These are phyloP conservation scores for Aspergillus sp. DNA, from an alignment of 2,329 filamentous ascomycete genomes.

Conservation along the genomic window DNA sequence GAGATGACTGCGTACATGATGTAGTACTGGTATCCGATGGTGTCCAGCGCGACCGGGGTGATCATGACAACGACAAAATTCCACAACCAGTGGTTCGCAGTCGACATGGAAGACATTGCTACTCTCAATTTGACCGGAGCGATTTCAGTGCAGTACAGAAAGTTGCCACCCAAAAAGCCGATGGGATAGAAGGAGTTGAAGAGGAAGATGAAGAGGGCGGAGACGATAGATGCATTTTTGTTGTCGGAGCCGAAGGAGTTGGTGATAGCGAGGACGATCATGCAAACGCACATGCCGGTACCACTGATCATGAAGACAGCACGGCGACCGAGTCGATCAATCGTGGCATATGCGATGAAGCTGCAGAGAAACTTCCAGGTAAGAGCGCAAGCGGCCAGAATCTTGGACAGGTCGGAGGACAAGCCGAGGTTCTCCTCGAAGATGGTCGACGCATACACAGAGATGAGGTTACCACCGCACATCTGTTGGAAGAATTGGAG, in stretches of 20 bases:
- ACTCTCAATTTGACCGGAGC: slow-evolving; percentile 50
- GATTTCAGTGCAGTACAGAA: slow-evolving; percentile 41
- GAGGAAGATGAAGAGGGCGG: slow-evolving; percentile 44
- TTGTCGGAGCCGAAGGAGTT: slow-evolving; percentile 23
- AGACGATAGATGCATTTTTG: slow-evolving; percentile 9
- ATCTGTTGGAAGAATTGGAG: slow-evolving; percentile 16
- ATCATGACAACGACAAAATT: slow-evolving; percentile 61
- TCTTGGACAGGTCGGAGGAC: slow-evolving; percentile 12
- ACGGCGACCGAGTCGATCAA: slow-evolving; percentile 47
- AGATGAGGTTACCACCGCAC: slow-evolving; percentile 14
- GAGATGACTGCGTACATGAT: slow-evolving; percentile 44
- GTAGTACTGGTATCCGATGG: slow-evolving; percentile 28
- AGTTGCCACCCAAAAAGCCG: slow-evolving; percentile 55
- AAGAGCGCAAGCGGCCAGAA: slow-evolving; percentile 44
- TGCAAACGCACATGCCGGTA: slow-evolving; percentile 48
- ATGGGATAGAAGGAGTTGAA: slow-evolving; percentile 61
- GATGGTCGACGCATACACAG: slow-evolving; percentile 11
- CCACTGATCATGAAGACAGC: slow-evolving; percentile 49
- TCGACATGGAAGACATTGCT: slow-evolving; percentile 51
- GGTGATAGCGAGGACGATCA: slow-evolving; percentile 46
- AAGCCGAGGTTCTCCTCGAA: slow-evolving; percentile 12
- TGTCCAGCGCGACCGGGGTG: slow-evolving; percentile 52
- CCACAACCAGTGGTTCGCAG: slow-evolving; percentile 54
- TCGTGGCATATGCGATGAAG: slow-evolving; percentile 45
- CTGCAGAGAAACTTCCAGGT: slow-evolving; percentile 53